Evolutionary conservation across 2,329 filamentous ascomycete species (phyloP).

Genomic region (Trichoderma sp.): DNA sequence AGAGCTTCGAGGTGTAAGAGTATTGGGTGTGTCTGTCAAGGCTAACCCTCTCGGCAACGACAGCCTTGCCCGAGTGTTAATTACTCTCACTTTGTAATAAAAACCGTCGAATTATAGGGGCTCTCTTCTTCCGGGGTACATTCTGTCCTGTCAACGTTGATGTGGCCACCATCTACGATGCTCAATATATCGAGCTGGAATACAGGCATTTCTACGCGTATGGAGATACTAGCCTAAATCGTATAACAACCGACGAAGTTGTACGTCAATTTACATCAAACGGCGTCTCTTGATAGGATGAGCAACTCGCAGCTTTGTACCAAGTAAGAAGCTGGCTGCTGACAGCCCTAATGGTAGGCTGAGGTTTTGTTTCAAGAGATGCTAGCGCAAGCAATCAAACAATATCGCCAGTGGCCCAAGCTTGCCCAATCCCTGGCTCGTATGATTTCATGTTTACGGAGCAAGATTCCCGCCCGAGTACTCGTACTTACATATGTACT

Average conservation of each 20-base stretch:
- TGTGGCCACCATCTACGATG: not conserved
- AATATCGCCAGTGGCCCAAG: constrained; percentile 3
- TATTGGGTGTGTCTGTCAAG: not conserved
- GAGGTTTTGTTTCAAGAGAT: constrained; percentile 9
- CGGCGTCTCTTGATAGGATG: not conserved
- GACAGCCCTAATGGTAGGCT: constrained; percentile 16
- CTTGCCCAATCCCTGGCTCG: constrained; percentile 8
- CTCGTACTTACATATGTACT: not conserved
- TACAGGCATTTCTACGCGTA: not conserved
- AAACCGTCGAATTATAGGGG: not conserved
- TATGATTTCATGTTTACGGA: constrained; percentile 15
- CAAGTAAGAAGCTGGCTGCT: not conserved
- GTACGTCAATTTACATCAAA: constrained; percentile 8
- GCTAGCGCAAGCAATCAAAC: constrained; percentile 10
- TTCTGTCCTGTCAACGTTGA: not conserved
- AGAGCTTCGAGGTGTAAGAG: not conserved
- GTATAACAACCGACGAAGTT: not conserved
- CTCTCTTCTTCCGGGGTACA: not conserved
- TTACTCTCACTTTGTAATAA: not conserved
- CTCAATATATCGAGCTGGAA: not conserved
- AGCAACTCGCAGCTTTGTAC: not conserved
- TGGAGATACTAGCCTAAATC: not conserved
- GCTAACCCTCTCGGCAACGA: not conserved
- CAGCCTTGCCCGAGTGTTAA: not conserved
- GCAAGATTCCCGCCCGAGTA: not conserved